These are phyloP conservation scores for Pisolithus albus DNA, from an alignment of 768 basidiomycete species.

Conservation along the genomic window DNA sequence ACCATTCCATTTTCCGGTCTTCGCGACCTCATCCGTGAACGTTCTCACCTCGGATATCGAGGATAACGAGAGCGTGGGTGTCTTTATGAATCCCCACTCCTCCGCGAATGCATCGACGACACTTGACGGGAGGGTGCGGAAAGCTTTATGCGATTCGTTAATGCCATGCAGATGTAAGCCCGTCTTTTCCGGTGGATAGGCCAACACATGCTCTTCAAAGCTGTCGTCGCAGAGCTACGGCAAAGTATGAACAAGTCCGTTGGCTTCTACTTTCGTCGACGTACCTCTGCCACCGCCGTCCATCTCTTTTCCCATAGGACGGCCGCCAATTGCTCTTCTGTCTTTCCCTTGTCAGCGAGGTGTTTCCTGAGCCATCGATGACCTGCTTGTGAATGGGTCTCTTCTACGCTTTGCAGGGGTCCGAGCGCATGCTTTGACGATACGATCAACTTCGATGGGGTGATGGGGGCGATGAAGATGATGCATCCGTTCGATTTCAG, in stretches of 20 bases:
- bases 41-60: constrained; percentile 59
- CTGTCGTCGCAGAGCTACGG: constrained; percentile 89
- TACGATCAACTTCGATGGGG: constrained; percentile 65
- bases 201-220: constrained; percentile 94
- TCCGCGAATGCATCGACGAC: constrained; percentile 73
- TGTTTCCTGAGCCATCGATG: constrained; percentile 78
- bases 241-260: not conserved
- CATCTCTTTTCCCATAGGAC: constrained; percentile 74
- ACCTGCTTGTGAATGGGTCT: constrained; percentile 78
- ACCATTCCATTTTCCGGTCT: constrained; percentile 72
- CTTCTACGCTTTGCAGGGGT: constrained; percentile 29
- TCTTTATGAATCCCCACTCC: constrained; percentile 89
- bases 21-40: constrained; percentile 65
- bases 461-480: constrained; percentile 87
- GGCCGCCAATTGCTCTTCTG: constrained; percentile 66
- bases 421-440: constrained; percentile 94
- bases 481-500: constrained; percentile 96
- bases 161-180: constrained; percentile 93
- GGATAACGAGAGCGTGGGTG: constrained; percentile 52
- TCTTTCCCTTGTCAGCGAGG: constrained; percentile 44
- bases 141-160: constrained; percentile 60
- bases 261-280: constrained; percentile 12
- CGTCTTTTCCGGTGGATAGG: constrained; percentile 72
- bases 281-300: constrained; percentile 89
- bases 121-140: constrained; percentile 62